Evolutionary conservation across 1,284 basidiomycete species (phyloP).

Genomic region (Ustilago crameri): DNA sequence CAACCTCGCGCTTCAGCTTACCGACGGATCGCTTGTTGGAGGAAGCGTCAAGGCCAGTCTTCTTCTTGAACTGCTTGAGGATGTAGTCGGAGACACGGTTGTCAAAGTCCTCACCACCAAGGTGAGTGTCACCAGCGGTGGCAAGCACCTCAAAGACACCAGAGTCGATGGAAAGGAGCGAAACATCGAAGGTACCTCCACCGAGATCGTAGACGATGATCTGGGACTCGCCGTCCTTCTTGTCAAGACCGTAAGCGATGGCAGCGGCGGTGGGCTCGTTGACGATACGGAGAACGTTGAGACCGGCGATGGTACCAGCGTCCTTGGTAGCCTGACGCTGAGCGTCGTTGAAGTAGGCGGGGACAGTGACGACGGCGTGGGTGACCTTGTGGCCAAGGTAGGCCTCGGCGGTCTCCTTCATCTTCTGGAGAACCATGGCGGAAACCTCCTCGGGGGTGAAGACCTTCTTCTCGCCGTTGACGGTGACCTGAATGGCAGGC

Average conservation of each 20-base stretch:
- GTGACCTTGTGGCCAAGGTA: constrained; percentile 96
- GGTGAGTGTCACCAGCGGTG: constrained; percentile 97
- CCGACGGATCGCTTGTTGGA: constrained; percentile 90
- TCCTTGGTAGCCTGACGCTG: constrained; percentile 99
- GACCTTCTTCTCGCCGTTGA: constrained; percentile 60
- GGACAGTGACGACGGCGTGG: constrained; percentile 95
- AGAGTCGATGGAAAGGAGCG: constrained; percentile 92
- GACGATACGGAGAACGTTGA: constrained; percentile 95
- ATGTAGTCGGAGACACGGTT: constrained; percentile 74
- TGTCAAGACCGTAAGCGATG: constrained; percentile 98
- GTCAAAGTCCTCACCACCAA: constrained; percentile 99
- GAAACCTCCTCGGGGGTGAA: constrained; percentile 83
- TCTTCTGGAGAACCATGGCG: constrained; percentile 94
- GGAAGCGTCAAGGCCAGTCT: constrained; percentile 75
- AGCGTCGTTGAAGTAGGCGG: constrained; percentile 92
- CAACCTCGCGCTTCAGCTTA: constrained; percentile 97
- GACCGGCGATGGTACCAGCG: constrained; percentile 94
- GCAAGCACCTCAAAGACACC: constrained; percentile 98
- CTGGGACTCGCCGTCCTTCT: constrained; percentile 88
- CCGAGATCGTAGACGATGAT: constrained; percentile 99
- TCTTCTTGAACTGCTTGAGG: constrained; percentile 69
- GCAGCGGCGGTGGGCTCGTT: constrained; percentile 97
- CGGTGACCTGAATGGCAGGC: constrained; percentile 67
- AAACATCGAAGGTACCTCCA: constrained; percentile 98
- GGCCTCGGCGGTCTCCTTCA: constrained; percentile 99